phyloP scores from a whole-genome alignment of 1,284 basidiomycete genomes.

The Melampsora americana region DNA sequence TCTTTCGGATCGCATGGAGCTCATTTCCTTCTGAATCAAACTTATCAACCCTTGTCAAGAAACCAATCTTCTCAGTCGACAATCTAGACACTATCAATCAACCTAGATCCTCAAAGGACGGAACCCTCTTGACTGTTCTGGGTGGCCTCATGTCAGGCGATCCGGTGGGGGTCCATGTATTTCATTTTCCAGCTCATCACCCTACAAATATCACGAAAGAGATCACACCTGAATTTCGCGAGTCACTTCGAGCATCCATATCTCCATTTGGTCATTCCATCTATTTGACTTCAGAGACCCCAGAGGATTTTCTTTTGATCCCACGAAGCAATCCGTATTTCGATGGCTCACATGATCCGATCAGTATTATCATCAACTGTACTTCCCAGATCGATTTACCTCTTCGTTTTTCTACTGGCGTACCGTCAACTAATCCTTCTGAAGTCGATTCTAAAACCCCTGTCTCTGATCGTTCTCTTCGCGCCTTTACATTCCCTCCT shows the following conservation, averaged over 20 bases:
- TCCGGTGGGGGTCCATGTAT: slow-evolving; percentile 65
- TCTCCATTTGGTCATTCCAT: slow-evolving; percentile 62
- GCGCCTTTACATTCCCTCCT: slow-evolving; percentile 32
- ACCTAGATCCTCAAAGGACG: slow-evolving; percentile 58
- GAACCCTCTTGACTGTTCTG: slow-evolving; percentile 70
- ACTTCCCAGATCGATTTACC: slow-evolving; percentile 31
- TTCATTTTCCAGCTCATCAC: slow-evolving; percentile 70
- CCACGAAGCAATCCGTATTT: slow-evolving; percentile 72
- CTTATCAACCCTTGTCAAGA: slow-evolving; percentile 45
- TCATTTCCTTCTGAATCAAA: slow-evolving; percentile 51
- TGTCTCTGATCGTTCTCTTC: slow-evolving; percentile 24
- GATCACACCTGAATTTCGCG: slow-evolving; percentile 62
- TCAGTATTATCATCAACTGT: slow-evolving; percentile 61
- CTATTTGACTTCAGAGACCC: slow-evolving; percentile 63
- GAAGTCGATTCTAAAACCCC: neutral
- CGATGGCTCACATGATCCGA: slow-evolving; percentile 67
- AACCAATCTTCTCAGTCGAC: slow-evolving; percentile 48
- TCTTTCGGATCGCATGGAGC: slow-evolving; percentile 85
- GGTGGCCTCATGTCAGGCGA: slow-evolving; percentile 67
- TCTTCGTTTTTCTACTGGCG: neutral
- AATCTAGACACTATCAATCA: slow-evolving; percentile 51
- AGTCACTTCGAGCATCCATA: slow-evolving; percentile 67
- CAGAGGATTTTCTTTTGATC: slow-evolving; percentile 75
- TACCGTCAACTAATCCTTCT: neutral
- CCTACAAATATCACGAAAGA: slow-evolving; percentile 53